Base-by-base conservation (phyloP, 2,329 filamentous ascomycete species). In the Pseudogymnoascus sp. region DNA sequence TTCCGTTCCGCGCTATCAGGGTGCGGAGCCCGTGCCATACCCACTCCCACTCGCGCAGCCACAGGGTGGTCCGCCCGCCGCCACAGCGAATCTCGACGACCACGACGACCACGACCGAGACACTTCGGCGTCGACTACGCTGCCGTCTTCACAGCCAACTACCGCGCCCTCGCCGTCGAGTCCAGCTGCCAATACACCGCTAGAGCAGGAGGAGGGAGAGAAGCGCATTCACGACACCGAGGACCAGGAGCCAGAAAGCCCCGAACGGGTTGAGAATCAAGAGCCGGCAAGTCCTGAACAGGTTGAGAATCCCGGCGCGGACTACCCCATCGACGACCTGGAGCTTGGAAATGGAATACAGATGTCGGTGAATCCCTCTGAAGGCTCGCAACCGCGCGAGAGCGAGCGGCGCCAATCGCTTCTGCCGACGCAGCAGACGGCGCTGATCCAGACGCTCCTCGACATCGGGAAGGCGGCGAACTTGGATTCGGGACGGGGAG, bases 401-500 rank as follows among this genome's bases (percentile, higher is more conserved):
- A 62, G 69, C 11, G 58, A 66, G 5, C 66, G 72, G 64, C 66
- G 68, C 62, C 79, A 81, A 69, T 80, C 78, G 65, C 72, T 81
- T 55, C 69, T 81, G 16, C 77, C 75, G 30, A 75, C 71, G 68
- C 76, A 73, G 65, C 81, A 79, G 67, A 76, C 75, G 39, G 76
- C 72, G 59, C 70, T 80, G 65, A 83, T 84, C 68, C 80, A 77
- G 65, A 80, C 80, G 9, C 76, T 86, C 58, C 77, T 86, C 65
- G 77, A 80, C 67, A n/a, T 35, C 9, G 55, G 35, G 71, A 78
- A 58, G 75, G 76, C 73, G 62, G 65, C 60, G 64, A 64, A 63
- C 60, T 67, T 49, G 72, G 73, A 63, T 73, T 72, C 64, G 75
- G 74, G 30, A 59, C 36, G 55, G 16, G 35, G n/a, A 22, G 30